phyloP scores from a whole-genome alignment of 2,329 filamentous ascomycete genomes.

The Lasiodiplodia sp. region DNA sequence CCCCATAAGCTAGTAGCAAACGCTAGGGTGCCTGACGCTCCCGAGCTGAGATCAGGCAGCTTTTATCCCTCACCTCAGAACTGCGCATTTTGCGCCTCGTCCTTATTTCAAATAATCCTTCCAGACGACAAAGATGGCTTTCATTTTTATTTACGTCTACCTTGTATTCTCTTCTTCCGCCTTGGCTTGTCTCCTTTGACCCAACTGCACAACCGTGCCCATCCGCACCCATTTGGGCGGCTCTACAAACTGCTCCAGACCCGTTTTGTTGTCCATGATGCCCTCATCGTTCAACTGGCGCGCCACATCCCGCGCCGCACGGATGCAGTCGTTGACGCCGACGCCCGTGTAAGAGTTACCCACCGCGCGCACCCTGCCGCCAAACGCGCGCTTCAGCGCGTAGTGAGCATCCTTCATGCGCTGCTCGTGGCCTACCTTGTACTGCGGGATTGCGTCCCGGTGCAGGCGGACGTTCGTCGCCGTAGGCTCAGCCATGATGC shows the following conservation, averaged over 20 bases:
- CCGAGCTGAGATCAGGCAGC: not conserved
- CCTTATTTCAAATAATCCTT: too few relatives aligned
- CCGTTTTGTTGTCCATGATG: conserved; percentile 42
- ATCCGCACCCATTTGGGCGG: conserved; percentile 19
- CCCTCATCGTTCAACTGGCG: conserved; percentile 44
- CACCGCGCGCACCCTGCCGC: conserved; percentile 69
- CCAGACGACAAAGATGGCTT: not conserved
- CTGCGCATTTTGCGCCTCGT: too few relatives aligned
- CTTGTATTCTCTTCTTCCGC: conserved; percentile 7
- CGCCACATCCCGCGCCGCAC: conserved; percentile 63
- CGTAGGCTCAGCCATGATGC: conserved; percentile 69
- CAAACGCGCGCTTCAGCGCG: conserved; percentile 64
- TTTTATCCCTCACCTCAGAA: not conserved
- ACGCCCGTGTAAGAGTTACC: conserved; percentile 58
- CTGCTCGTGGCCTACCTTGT: conserved; percentile 76
- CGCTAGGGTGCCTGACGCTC: not conserved
- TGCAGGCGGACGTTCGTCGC: conserved; percentile 68
- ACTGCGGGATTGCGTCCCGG: conserved; percentile 87
- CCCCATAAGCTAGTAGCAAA: not conserved
- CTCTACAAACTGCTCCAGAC: conserved; percentile 46
- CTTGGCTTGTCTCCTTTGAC: not conserved
- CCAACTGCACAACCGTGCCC: conserved; percentile 4
- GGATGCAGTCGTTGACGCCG: conserved; percentile 60
- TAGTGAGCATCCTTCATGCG: conserved; percentile 66
- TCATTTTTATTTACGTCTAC: conserved; percentile 2